Evolutionary conservation across 768 basidiomycete species (phyloP).

Genomic region (Boletellus ananas): DNA sequence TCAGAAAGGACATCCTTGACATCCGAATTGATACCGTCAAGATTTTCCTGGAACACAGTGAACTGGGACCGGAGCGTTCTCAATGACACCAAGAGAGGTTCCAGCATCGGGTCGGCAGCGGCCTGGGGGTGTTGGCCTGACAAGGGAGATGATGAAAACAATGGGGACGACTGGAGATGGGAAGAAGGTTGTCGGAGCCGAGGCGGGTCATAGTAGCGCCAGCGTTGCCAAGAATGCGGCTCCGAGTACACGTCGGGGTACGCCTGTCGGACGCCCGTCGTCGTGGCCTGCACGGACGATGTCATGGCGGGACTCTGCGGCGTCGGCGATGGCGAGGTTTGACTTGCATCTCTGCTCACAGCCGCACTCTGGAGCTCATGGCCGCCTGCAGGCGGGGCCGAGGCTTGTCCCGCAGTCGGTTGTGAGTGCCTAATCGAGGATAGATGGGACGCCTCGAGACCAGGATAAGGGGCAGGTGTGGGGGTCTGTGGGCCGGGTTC

Average conservation of each 20-base stretch:
- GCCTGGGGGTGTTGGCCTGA: not conserved
- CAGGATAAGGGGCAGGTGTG: not conserved
- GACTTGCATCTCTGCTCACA: not conserved
- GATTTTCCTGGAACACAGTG: conserved; percentile 5
- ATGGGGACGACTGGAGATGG: not conserved
- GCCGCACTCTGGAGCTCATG: not conserved
- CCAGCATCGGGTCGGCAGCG: not conserved
- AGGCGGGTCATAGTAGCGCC: conserved; percentile 2
- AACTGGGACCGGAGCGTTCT: conserved; percentile 15
- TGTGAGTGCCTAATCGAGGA: not conserved
- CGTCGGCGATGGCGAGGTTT: not conserved
- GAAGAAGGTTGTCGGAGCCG: not conserved
- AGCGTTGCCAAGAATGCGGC: not conserved
- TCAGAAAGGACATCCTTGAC: conserved; percentile 15
- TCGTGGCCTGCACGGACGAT: not conserved
- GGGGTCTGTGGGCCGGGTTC: too few species aligned
- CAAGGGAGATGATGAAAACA: not conserved
- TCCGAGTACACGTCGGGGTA: not conserved
- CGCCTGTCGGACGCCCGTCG: not conserved
- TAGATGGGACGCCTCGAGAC: not conserved
- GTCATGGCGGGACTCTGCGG: not conserved
- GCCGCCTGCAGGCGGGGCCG: not conserved
- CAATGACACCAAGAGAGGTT: not conserved
- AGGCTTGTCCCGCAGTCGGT: not conserved
- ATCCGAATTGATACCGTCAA: conserved; percentile 8